Conservation (phyloP, 1,284 basidiomycete genomes). For the Coniferiporia sulphurascens region DNA sequence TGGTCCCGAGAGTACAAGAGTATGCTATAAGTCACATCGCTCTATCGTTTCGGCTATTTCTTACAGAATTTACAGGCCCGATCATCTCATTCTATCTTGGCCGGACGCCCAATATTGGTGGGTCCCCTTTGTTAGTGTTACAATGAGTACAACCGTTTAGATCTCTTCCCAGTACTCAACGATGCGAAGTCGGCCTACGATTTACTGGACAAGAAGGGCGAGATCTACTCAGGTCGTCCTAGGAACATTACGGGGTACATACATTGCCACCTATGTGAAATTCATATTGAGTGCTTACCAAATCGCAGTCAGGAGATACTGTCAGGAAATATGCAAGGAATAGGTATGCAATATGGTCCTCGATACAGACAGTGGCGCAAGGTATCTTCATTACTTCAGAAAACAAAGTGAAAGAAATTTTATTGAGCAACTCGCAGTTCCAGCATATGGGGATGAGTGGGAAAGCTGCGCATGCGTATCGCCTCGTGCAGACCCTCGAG, state of each 20-base stretch:
- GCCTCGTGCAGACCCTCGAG: conserved; percentile 2
- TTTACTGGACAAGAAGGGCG: conserved; percentile 33
- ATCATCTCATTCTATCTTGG: conserved; percentile 9
- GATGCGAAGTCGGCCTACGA: conserved; percentile 29
- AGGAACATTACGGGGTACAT: conserved; percentile 31
- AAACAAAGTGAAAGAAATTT: neutral
- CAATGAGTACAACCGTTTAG: too few relatives aligned
- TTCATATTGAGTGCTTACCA: neutral
- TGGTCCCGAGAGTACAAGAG: conserved; percentile 3
- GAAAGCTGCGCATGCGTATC: neutral
- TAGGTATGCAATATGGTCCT: conserved; percentile 19
- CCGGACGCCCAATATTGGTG: conserved; percentile 6
- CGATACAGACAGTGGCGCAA: conserved; percentile 9
- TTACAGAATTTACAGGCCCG: neutral
- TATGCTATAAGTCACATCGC: neutral
- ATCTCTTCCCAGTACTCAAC: conserved; percentile 26
- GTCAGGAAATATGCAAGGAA: conserved; percentile 20
- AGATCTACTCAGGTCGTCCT: conserved; percentile 36
- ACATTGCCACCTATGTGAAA: too few relatives aligned
- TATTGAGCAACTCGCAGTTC: neutral
- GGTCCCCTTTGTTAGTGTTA: neutral
- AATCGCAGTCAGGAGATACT: conserved; percentile 20
- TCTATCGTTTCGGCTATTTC: neutral
- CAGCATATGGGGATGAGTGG: conserved; percentile 6
- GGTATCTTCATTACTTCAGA: neutral